Evolutionary conservation across 306 rosid genomes (phyloP), one percentile per base, ranked within the genome.

Genomic region (Glycine tomentella): DNA sequence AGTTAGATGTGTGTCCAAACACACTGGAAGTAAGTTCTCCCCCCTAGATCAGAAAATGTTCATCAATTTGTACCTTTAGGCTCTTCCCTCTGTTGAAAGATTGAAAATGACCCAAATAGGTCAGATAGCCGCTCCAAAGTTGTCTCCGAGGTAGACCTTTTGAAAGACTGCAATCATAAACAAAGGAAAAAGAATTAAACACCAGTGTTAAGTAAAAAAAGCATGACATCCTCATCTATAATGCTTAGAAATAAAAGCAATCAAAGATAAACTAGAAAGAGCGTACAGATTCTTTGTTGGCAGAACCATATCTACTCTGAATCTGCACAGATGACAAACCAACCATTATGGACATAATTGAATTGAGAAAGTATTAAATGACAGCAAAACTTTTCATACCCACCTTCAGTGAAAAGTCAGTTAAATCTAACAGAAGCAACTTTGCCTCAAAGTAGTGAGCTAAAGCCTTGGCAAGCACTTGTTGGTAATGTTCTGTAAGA

Each of bases 401-500:
- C 12, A 89, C 98, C 94, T 93, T 95, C 62, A 95, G 74, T 34
- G 94, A 89, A 79, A 95, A 95, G 76, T 91, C 94, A 3, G 92
- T 89, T 13, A 90, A 75, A 88, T 95, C 99, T 33, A 95, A 86
- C 68, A 95, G 90, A 83, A 95, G 88, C 76, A 95, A 84, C 79
- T 91, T 95, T 3, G 97, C 96, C 81, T 93, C 93, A 75, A 89
- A 95, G 84, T 86, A 90, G 89, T 95, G 99, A 38, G 99, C 88
- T 84, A 93, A 91, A 88, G 98, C 98, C 89, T 90, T 95, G 75
- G 97, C 98, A 74, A 93, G 95, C 86, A 93, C 87, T 88, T 95
- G 98, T 58, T 90, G 98, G 83, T 95, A 95, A 78, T 81, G 92
- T 76, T 95, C 99, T 95, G 77, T 80, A 85, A 80, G 20, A 80